These are phyloP conservation scores for Coix lacrymajobi DNA, from an alignment of 176 grass and related monocot species.

Conservation along the genomic window DNA sequence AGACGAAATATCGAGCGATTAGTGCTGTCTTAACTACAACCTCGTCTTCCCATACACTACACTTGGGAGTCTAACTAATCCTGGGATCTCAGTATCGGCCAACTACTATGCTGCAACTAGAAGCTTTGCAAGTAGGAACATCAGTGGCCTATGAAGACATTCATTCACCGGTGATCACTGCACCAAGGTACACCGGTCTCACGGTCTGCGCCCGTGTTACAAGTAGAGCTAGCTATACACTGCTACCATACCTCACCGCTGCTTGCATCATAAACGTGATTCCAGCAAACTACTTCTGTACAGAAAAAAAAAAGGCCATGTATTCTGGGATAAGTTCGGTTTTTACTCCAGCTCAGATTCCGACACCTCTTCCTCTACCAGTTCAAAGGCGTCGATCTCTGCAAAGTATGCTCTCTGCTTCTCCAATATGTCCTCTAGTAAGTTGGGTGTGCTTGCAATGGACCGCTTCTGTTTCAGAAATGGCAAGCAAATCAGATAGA, in stretches of 20 bases:
- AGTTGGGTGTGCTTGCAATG: background rate
- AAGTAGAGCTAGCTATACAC: background rate
- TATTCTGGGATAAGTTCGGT: background rate
- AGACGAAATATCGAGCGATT: background rate
- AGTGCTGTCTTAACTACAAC: background rate
- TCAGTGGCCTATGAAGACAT: background rate
- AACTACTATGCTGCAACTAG: background rate
- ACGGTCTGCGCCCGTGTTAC: background rate
- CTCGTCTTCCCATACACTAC: background rate
- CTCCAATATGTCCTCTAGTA: slow-evolving; percentile 46
- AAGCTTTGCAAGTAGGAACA: background rate
- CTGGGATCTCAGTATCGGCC: background rate
- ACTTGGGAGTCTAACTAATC: background rate
- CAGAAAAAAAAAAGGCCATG: background rate
- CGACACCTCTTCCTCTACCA: slow-evolving; percentile 41
- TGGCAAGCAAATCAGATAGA: slow-evolving; percentile 1
- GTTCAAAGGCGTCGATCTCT: slow-evolving; percentile 47
- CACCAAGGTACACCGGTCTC: background rate
- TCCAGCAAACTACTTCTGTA: slow-evolving; percentile 2
- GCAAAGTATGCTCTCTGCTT: slow-evolving; percentile 49
- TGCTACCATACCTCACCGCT: background rate
- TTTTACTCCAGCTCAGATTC: slow-evolving; percentile 36
- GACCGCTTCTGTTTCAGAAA: slow-evolving; percentile 21
- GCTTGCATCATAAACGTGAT: background rate
- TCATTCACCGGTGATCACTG: background rate